Evolutionary conservation across 345 rosid genomes (phyloP).

Genomic region (Noccaea caerulescens): DNA sequence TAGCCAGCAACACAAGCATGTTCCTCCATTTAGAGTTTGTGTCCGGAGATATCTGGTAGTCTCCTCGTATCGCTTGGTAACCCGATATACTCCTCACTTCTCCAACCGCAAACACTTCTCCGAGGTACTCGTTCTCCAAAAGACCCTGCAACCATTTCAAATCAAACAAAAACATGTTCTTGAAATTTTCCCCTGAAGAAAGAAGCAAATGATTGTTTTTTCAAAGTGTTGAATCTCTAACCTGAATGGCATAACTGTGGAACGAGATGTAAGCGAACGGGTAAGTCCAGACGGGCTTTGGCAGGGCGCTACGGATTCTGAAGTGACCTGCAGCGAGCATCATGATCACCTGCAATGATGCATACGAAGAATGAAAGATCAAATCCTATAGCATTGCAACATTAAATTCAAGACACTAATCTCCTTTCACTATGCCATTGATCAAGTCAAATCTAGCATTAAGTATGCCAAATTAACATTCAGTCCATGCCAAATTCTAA

Average conservation of each 20-base stretch:
- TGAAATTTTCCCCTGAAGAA: background rate
- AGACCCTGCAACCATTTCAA: slow-evolving; percentile 62
- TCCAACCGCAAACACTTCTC: slow-evolving; percentile 82
- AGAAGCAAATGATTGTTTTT: background rate
- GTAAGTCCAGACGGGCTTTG: slow-evolving; percentile 83
- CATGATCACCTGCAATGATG: slow-evolving; percentile 77
- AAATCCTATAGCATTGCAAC: background rate
- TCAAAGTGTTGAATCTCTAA: slow-evolving; percentile 35
- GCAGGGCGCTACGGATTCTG: slow-evolving; percentile 82
- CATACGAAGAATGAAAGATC: slow-evolving; percentile 17
- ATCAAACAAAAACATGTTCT: background rate
- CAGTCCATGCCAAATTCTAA: background rate
- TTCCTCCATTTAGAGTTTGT: slow-evolving; percentile 87
- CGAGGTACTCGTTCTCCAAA: slow-evolving; percentile 92
- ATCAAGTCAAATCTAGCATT: background rate
- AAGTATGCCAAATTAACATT: background rate
- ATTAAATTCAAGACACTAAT: slow-evolving; percentile 4
- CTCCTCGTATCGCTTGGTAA: slow-evolving; percentile 65
- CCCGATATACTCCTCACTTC: slow-evolving; percentile 93
- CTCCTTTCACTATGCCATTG: background rate
- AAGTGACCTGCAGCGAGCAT: slow-evolving; percentile 97
- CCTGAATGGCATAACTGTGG: slow-evolving; percentile 93
- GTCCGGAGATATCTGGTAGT: slow-evolving; percentile 77
- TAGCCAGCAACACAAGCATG: slow-evolving; percentile 69
- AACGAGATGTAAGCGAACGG: slow-evolving; percentile 89